Evolutionary conservation across 805 yeast species (phyloP).

Genomic region (Suhomyces pyralidae): DNA sequence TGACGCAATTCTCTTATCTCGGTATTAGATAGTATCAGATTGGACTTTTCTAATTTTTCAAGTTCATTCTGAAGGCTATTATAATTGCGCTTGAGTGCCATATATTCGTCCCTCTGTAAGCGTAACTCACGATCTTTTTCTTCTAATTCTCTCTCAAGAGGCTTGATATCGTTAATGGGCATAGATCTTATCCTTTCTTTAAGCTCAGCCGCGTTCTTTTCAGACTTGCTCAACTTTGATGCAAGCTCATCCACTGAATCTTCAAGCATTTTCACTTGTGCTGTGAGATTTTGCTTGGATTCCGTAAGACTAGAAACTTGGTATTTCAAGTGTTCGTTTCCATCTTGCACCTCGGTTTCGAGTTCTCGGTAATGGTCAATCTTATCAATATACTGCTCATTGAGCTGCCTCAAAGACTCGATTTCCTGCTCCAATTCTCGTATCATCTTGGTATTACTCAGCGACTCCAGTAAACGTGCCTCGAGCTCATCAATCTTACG

Average conservation of each 20-base stretch:
- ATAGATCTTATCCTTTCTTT: not conserved
- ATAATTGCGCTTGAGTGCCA: not conserved
- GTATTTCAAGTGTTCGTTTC: not conserved
- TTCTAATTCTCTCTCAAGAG: not conserved
- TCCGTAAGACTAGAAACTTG: not conserved
- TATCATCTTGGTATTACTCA: not conserved
- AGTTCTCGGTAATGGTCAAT: not conserved
- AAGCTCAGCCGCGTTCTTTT: not conserved
- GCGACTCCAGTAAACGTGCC: not conserved
- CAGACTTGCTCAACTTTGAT: not conserved
- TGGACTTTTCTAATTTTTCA: not conserved
- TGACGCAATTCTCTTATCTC: not conserved
- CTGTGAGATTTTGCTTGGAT: not conserved
- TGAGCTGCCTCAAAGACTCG: not conserved
- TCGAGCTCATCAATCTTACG: conserved; percentile 4
- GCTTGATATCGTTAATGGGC: not conserved
- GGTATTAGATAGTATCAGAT: not conserved
- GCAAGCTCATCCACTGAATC: not conserved
- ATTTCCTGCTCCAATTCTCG: not conserved
- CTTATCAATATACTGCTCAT: not conserved
- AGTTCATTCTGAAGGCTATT: conserved; percentile 1
- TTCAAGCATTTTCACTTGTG: not conserved
- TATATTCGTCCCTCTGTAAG: not conserved
- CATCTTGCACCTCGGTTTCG: not conserved
- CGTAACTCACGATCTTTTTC: not conserved